Base-by-base conservation (phyloP, 768 basidiomycete genomes). In the Kwoniella newhampshirensis region DNA sequence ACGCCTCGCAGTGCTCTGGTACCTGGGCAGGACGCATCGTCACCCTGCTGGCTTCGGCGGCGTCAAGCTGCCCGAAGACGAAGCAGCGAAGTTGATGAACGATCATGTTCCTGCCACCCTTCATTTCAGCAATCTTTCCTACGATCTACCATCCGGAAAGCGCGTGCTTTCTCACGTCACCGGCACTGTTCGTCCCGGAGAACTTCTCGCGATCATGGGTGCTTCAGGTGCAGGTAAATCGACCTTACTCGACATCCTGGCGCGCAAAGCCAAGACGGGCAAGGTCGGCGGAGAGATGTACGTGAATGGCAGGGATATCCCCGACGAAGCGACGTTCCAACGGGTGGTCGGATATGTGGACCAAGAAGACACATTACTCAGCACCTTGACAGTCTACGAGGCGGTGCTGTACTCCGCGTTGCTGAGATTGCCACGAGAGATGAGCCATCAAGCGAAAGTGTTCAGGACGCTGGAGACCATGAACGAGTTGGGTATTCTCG, bases 341-440 rank as follows among this genome's bases (percentile, higher is more conserved):
- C 84, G 85, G 32, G 87, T 97, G 4, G 85, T 87, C 62, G 96
- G 96, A 27, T 99, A 89, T 64, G 96, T 99, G 41, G 94, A 99
- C 73, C 96, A 99, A 77, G 96, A 98, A 76, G 96, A 99, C 75
- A 96, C 91, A 9, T 78, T 99, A 62, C 94, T 99, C 88, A 84
- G 87, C 70, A 98, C 94, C 7, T 79, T 98, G 77, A 99, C 94
- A 2, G 96, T 98, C 20, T 98, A 97, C 75, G 96, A 99, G 81
- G 97, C 93, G 0, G 87, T 99, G 17, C 75, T 98, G 51, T 96
- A 96, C 72, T 92, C 89, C 49, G 96, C 96, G 12, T 73, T 98
- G 44, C 75, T 99, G 68, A 79, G 96, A 63, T 76, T 99, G 25
- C 96, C 96, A 13, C 79, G 92, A 66, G 92, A 96, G 64, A 98